phyloP scores from a whole-genome alignment of 129 eudicot species.

The Helichrysum umbraculigerum region DNA sequence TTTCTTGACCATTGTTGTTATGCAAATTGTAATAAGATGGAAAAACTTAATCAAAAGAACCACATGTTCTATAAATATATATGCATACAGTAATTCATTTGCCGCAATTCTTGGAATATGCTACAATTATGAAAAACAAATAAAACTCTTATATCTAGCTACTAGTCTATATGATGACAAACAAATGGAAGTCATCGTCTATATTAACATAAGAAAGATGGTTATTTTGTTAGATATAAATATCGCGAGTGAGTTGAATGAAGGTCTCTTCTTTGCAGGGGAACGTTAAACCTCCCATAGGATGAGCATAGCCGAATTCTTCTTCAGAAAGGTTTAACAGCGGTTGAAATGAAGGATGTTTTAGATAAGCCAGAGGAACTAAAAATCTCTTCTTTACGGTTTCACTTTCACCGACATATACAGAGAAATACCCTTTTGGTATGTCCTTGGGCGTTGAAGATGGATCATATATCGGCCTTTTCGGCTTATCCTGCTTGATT shows the following conservation, averaged over 20 bases:
- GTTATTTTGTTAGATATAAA: not conserved
- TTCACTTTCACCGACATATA: slow-evolving; percentile 33
- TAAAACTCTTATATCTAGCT: not conserved
- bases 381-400: slow-evolving; percentile 22
- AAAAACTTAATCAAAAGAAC: no score
- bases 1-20: no score
- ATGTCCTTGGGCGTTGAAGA: not conserved
- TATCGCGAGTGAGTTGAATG: slow-evolving; percentile 16
- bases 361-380: slow-evolving; percentile 16
- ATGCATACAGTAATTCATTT: not conserved
- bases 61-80: not conserved
- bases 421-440: slow-evolving; percentile 21
- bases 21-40: no score
- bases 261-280: slow-evolving; percentile 38
- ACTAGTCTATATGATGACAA: not conserved
- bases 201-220: not conserved
- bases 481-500: not conserved
- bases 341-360: slow-evolving; percentile 29
- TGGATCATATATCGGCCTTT: not conserved
- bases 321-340: slow-evolving; percentile 7
- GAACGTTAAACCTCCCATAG: slow-evolving; percentile 39
- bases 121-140: not conserved
- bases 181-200: not conserved
- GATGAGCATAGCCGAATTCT: slow-evolving; percentile 31
- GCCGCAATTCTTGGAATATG: not conserved